Percentiles rank a stretch among this genome's conserved stretches.
Evolutionary conservation across 805 yeast genomes (phyloP).

Genomic region (Candida anglica): DNA sequence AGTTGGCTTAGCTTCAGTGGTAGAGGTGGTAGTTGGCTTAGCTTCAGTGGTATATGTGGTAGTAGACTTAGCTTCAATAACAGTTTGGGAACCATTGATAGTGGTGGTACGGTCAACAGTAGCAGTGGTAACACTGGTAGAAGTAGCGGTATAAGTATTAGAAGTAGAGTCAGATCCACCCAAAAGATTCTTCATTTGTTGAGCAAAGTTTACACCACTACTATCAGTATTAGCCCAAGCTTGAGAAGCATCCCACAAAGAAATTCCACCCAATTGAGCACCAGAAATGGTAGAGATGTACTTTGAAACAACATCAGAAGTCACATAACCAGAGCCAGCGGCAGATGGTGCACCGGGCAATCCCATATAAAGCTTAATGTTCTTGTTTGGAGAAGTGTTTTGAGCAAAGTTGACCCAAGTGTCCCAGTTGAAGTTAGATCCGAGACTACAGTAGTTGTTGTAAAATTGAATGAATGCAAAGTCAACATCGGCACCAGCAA

Average conservation of each 20-base stretch:
- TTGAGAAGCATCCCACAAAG: slow-evolving; percentile 82
- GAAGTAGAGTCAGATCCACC: slow-evolving; percentile 11
- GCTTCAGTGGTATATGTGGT: slow-evolving; percentile 4
- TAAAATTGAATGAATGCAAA: slow-evolving; percentile 39
- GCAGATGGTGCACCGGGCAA: slow-evolving; percentile 29
- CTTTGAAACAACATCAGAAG: slow-evolving; percentile 14
- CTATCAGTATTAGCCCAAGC: slow-evolving; percentile 25
- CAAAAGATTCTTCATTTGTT: slow-evolving; percentile 42
- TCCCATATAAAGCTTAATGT: slow-evolving; percentile 29
- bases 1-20: slow-evolving; percentile 4
- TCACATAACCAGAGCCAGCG: slow-evolving; percentile 32
- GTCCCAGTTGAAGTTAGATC: slow-evolving; percentile 28
- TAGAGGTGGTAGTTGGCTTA: slow-evolving; percentile 3
- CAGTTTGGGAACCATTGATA: slow-evolving; percentile 2
- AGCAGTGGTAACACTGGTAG: slow-evolving; percentile 5
- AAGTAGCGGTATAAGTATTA: slow-evolving; percentile 2
- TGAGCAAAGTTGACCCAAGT: slow-evolving; percentile 31
- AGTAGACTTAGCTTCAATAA: slow-evolving; percentile 4
- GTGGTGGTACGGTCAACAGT: slow-evolving; percentile 2
- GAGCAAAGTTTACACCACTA: slow-evolving; percentile 17
- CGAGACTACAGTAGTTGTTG: slow-evolving; percentile 30
- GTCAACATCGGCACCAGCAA: slow-evolving; percentile 21
- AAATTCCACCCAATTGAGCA: slow-evolving; percentile 60
- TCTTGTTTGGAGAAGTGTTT: slow-evolving; percentile 23
- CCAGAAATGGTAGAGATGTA: slow-evolving; percentile 11